Conservation (phyloP, 345 rosid species). For the Pistacia atlantica region DNA sequence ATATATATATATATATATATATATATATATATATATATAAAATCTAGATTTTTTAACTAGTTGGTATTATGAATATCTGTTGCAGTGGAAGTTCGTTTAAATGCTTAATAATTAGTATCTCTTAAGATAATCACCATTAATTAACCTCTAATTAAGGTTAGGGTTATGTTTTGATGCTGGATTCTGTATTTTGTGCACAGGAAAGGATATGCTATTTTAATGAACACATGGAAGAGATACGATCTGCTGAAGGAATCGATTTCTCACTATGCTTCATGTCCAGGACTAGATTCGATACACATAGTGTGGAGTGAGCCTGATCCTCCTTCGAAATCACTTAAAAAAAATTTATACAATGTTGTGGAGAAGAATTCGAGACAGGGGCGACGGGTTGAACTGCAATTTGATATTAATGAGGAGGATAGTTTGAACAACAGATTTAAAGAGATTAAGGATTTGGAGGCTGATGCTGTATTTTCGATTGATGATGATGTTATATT, state of each 20-base stretch:
- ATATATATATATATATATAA: no score
- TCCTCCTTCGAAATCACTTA: slow-evolving; percentile 81
- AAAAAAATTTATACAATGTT: slow-evolving; percentile 44
- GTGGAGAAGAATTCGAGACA: slow-evolving; percentile 47
- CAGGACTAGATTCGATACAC: slow-evolving; percentile 78
- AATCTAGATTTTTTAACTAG: background rate
- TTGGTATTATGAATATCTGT: background rate
- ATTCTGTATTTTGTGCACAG: slow-evolving; percentile 35
- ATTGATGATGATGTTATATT: slow-evolving; percentile 92
- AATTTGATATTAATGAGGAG: slow-evolving; percentile 74
- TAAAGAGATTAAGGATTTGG: slow-evolving; percentile 78
- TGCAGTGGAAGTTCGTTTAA: background rate
- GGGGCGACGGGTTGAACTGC: slow-evolving; percentile 53
- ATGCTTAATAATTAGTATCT: background rate
- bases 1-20: no score
- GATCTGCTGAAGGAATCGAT: slow-evolving; percentile 86
- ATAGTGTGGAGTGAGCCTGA: slow-evolving; percentile 97
- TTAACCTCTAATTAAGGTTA: background rate
- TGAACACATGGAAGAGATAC: slow-evolving; percentile 97
- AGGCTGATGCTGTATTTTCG: slow-evolving; percentile 82
- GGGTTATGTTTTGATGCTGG: background rate
- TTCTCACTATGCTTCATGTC: slow-evolving; percentile 75
- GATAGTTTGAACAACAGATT: slow-evolving; percentile 96
- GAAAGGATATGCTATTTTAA: slow-evolving; percentile 76
- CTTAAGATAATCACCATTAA: background rate